These are phyloP conservation scores for Vitis rotundifolia DNA, from an alignment of 164 flowering plant genomes.

Conservation along the genomic window DNA sequence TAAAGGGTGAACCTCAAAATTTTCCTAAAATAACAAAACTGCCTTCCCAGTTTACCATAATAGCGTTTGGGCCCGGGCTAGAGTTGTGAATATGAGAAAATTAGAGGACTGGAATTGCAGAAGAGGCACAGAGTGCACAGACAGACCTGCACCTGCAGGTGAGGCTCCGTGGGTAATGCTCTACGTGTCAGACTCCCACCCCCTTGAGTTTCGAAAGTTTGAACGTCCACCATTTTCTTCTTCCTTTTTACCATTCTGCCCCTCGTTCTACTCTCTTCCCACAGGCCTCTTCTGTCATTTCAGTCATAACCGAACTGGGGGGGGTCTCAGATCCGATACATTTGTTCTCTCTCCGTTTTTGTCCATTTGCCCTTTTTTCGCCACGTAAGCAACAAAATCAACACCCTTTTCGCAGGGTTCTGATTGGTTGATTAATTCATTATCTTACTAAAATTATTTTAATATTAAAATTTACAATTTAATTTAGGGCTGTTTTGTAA, in stretches of 20 bases:
- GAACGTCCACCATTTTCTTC: constrained; percentile 27
- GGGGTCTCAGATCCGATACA: neutral
- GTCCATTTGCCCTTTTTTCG: too few relatives aligned
- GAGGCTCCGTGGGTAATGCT: constrained; percentile 27
- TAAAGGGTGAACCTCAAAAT: constrained; percentile 23
- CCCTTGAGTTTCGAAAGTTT: constrained; percentile 34
- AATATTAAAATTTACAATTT: too few relatives aligned
- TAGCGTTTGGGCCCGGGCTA: constrained; percentile 1
- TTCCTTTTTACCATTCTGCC: neutral
- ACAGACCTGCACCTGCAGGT: constrained; percentile 4
- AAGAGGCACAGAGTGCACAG: neutral
- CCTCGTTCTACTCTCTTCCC: neutral
- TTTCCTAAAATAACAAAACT: constrained; percentile 7
- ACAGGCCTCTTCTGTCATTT: too few relatives aligned
- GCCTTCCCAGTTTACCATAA: neutral
- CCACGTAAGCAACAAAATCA: too few relatives aligned
- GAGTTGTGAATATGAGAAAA: neutral
- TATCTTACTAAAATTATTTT: too few relatives aligned
- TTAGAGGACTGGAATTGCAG: neutral
- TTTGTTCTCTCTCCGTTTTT: too few relatives aligned
- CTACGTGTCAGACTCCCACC: constrained; percentile 33
- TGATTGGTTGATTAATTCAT: too few relatives aligned
- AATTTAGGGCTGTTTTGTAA: too few relatives aligned
- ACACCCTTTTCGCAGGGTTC: too few relatives aligned
- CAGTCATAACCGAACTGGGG: too few relatives aligned